Evolutionary conservation across 2,329 filamentous ascomycete species (phyloP).

Genomic region (Fusarium verticillioides): DNA sequence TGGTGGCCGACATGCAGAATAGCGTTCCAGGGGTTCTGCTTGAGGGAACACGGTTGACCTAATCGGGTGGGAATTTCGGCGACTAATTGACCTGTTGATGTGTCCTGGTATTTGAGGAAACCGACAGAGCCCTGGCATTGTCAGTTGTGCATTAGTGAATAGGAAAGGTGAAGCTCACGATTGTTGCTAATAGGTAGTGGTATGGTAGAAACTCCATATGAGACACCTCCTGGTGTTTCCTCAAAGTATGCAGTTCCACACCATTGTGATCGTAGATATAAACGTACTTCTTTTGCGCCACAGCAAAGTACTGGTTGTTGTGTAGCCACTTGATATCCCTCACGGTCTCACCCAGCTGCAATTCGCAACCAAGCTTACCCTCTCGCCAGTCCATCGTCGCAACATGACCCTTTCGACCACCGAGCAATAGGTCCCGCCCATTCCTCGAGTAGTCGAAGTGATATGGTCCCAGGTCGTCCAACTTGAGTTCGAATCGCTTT

Average conservation of each 20-base stretch:
- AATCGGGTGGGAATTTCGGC: conserved; percentile 86
- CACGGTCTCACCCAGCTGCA: conserved; percentile 91
- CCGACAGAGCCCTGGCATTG: conserved; percentile 75
- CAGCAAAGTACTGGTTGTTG: conserved; percentile 93
- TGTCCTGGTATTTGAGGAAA: conserved; percentile 93
- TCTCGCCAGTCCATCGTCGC: conserved; percentile 97
- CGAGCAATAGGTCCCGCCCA: conserved; percentile 85
- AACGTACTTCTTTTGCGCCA: conserved; percentile 94
- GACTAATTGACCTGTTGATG: conserved; percentile 90
- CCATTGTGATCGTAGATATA: conserved; percentile 96
- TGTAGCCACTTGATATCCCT: conserved; percentile 92
- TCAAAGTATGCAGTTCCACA: conserved; percentile 90
- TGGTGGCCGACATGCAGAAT: conserved; percentile 93
- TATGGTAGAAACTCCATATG: conserved; percentile 97
- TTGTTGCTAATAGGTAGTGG: conserved; percentile 90
- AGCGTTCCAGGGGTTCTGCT: conserved; percentile 92
- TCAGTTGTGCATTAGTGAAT: neutral
- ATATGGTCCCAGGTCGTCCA: conserved; percentile 88
- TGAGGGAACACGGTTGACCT: conserved; percentile 83
- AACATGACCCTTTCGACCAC: conserved; percentile 91
- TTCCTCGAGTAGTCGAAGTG: conserved; percentile 89
- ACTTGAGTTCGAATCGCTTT: conserved; percentile 90
- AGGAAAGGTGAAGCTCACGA: conserved; percentile 63
- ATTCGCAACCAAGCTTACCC: conserved; percentile 89
- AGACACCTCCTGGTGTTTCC: conserved; percentile 89